phyloP scores from a whole-genome alignment of 192 early-diverging fungal genomes.

The Backusella liffmaniae region DNA sequence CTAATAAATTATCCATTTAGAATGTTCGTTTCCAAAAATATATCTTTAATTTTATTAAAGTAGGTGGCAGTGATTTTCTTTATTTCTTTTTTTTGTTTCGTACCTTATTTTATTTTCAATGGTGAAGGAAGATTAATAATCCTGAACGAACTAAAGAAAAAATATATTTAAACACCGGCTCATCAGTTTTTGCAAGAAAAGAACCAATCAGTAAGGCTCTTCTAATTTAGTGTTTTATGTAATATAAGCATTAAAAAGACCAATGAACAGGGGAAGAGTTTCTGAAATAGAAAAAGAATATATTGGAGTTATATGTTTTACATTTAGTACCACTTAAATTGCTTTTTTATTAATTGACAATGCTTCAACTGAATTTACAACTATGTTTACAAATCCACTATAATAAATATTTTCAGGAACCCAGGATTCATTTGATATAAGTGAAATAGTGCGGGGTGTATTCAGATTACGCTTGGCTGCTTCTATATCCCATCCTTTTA shows the following conservation, averaged over 20 bases:
- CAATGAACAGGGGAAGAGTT: neutral
- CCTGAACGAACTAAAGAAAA: neutral
- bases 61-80: neutral
- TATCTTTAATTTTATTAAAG: neutral
- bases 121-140: neutral
- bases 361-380: neutral
- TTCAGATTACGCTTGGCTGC: neutral
- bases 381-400: slow-evolving; percentile 12
- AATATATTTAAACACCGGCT: neutral
- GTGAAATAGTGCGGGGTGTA: neutral
- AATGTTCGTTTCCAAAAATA: neutral
- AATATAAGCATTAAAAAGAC: neutral
- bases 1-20: neutral
- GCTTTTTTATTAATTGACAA: slow-evolving; percentile 3
- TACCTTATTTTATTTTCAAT: neutral
- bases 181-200: neutral
- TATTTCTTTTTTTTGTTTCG: neutral
- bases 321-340: neutral
- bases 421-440: neutral
- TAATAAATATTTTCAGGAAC: slow-evolving; percentile 13
- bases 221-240: slow-evolving; percentile 8
- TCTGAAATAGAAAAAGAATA: neutral
- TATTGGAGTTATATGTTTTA: neutral
- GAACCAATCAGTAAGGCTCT: neutral
- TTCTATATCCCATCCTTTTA: slow-evolving; percentile 14